Evolutionary conservation across 306 rosid genomes (phyloP).

Genomic region (Fragaria nilgerrensis): DNA sequence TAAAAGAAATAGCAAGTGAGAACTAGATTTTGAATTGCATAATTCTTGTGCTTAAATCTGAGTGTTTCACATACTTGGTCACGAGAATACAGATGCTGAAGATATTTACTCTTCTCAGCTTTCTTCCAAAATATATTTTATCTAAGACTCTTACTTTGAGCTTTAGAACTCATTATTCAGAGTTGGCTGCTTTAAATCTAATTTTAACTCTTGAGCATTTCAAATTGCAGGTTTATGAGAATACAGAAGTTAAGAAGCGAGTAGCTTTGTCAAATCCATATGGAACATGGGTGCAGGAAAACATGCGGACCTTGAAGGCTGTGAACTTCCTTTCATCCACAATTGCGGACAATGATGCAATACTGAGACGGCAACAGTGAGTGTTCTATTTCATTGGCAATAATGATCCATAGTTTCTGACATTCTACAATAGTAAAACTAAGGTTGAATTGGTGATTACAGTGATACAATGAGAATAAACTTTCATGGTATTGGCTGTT

Average conservation of each 20-base stretch:
- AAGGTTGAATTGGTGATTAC: not conserved
- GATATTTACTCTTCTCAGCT: not conserved
- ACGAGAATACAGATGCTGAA: not conserved
- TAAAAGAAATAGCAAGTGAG: not conserved
- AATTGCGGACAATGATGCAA: constrained; percentile 69
- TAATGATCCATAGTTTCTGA: not conserved
- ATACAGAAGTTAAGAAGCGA: constrained; percentile 89
- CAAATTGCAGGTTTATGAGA: constrained; percentile 81
- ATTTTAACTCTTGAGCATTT: constrained; percentile 29
- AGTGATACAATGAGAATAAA: not conserved
- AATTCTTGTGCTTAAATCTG: not conserved
- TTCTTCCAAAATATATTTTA: not conserved
- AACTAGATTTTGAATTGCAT: not conserved
- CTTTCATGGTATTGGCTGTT: not conserved
- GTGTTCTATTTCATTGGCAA: constrained; percentile 34
- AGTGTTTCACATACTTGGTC: not conserved
- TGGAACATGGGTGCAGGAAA: constrained; percentile 90
- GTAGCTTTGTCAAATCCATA: constrained; percentile 86
- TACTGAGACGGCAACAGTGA: constrained; percentile 91
- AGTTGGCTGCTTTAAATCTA: not conserved
- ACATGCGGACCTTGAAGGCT: constrained; percentile 69
- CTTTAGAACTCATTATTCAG: not conserved
- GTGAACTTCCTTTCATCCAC: constrained; percentile 75
- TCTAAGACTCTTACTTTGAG: not conserved
- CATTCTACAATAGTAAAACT: not conserved